Evolutionary conservation across 257 asterid species (phyloP).

Genomic region (Nicotiana otophora): DNA sequence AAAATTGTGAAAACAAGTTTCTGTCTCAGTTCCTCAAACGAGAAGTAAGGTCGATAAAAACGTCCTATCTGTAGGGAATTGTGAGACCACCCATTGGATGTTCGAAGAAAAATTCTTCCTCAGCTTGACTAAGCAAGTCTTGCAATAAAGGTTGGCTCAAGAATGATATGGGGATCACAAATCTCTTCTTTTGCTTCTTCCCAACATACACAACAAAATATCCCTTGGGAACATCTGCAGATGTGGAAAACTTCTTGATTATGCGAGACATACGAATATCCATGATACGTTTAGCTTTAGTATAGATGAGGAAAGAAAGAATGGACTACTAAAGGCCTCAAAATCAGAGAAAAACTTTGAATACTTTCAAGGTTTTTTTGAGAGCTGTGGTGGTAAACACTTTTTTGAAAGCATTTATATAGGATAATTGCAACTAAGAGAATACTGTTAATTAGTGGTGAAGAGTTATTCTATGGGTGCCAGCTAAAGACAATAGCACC

Average conservation of each 20-base stretch:
- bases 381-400: neutral
- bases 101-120: neutral
- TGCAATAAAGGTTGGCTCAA: constrained; percentile 42
- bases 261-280: neutral
- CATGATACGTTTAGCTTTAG: neutral
- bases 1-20: neutral
- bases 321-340: neutral
- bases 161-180: constrained; percentile 27
- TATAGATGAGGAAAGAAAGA: neutral
- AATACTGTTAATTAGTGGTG: neutral
- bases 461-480: neutral
- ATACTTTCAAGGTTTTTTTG: neutral
- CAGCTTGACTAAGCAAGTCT: neutral
- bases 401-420: neutral
- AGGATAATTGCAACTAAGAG: neutral
- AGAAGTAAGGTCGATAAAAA: constrained; percentile 28
- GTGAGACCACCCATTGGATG: constrained; percentile 60
- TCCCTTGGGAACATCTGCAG: constrained; percentile 46
- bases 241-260: neutral
- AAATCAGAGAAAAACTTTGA: neutral
- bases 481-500: too few relatives aligned
- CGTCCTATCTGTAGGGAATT: constrained; percentile 35
- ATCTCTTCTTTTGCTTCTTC: constrained; percentile 26
- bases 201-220: constrained; percentile 58
- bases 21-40: neutral